Base-by-base conservation (phyloP, 257 asterid species). In the Orobanche coerulescens region DNA sequence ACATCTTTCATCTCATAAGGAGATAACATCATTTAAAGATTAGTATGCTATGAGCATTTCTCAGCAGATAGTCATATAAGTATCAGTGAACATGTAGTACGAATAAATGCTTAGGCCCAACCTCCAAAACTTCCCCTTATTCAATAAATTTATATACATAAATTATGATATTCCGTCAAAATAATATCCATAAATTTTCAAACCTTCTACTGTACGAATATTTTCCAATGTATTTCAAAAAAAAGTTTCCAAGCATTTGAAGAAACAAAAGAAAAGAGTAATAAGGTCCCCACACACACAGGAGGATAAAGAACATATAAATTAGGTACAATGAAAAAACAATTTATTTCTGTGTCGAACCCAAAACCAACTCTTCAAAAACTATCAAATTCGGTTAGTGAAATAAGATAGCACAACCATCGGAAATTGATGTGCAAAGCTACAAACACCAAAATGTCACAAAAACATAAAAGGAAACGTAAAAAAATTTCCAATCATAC, bases 401-500 rank as follows among this genome's bases (percentile, higher is more conserved):
- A 71, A 47, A 67, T 43, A 18, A 62, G 54, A 20, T 51, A 37
- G 61, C 33, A 59, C 36, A 66, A 18, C 28, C 25, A 65, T 15
- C 33, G 16, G 54, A 40, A 43, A 23, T 13, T 26, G 30, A 73
- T 8, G 31, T 23, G 50, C 10, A 67, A 47, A 58, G 75, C 58
- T 62, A 58, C 43, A 52, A 34, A 5, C 5, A 40, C 44, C 36
- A 26, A 5, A 18, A 44, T 57, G 4, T 40, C 16, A 64, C 40
- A 43, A 62, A 13, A 40, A 39, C 26, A 25, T 24, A 43, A 20
- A 68, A 14, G 5, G 51, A 56, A 66, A 40, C 9, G 13, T 9
- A 18, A 47, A 3, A 22, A 26, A 52, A 61, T 26, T 7, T 33
- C 53, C 33, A 52, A 53, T 23, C 70, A 20, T 59, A 92, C 98